These are phyloP conservation scores for Torulaspora microellipsoides DNA, from an alignment of 805 yeast genomes.

Conservation along the genomic window DNA sequence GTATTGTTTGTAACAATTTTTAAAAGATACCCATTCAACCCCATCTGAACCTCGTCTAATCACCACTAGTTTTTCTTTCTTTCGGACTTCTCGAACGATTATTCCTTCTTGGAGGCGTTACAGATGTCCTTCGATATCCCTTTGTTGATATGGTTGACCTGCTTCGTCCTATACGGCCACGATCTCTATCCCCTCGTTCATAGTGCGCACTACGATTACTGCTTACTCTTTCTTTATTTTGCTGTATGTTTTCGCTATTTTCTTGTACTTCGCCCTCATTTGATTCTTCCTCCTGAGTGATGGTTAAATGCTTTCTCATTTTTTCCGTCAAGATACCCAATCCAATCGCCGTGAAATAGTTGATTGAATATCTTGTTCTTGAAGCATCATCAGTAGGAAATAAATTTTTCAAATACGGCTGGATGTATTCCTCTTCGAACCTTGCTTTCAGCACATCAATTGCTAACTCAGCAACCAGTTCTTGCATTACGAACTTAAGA, in stretches of 20 bases:
- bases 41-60: neutral
- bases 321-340: slow-evolving; percentile 77
- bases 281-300: slow-evolving; percentile 31
- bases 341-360: slow-evolving; percentile 90
- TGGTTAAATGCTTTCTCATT: slow-evolving; percentile 57
- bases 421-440: slow-evolving; percentile 48
- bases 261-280: neutral
- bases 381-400: slow-evolving; percentile 58
- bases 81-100: slow-evolving; percentile 13
- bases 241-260: neutral
- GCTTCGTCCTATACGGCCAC: slow-evolving; percentile 4
- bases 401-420: slow-evolving; percentile 48
- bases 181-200: neutral
- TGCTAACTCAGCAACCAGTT: slow-evolving; percentile 75
- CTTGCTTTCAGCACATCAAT: slow-evolving; percentile 44
- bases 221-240: too few relatives aligned
- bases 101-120: slow-evolving; percentile 20
- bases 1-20: slow-evolving; percentile 2
- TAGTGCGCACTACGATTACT: neutral
- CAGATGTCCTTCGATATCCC: slow-evolving; percentile 17
- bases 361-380: slow-evolving; percentile 70
- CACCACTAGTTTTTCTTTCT: neutral
- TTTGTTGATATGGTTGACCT: slow-evolving; percentile 19
- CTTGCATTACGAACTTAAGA: slow-evolving; percentile 74
- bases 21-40: slow-evolving; percentile 8